Evolutionary conservation across 768 basidiomycete genomes (phyloP), one percentile per base, ranked within the genome.

Genomic region (Xerocomellus intermedius): DNA sequence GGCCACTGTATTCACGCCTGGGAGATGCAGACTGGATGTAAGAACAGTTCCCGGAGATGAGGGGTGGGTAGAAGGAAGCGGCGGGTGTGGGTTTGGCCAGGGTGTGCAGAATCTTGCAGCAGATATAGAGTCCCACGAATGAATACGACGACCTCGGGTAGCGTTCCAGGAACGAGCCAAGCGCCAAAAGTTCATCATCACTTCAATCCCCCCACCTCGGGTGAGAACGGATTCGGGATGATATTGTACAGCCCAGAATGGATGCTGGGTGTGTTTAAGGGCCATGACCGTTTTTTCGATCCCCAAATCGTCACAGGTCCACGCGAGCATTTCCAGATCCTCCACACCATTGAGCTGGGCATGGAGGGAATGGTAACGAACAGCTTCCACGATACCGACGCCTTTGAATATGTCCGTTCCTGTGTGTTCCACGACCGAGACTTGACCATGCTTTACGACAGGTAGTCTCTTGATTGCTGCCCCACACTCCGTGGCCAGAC

Each of bases 211-310:
- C 7, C 86, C 87, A 3, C 79, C 81, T 41, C 76, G 73, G 2
- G 90, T 93, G 60, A 87, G 79, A 4, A 88, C 82, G 5, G 91
- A 93, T 66, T 93, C 91, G 7, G 91, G 91, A 66, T 94, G 91
- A 67, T 93, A 94, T 64, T 94, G 91, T 22, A 94, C 91, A 4
- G 87, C 90, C 86, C 88, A 93, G 64, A 91, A 89, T 5, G 91
- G 91, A 56, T 77, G 79, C 22, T 61, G 69, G 47, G 59, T 75
- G 66, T 94, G 91, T 58, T 78, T 80, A 26, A 81, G 72, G 38
- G 84, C 89, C 91, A 94, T 93, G 43, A 90, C 75, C 21, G 91
- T 84, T 42, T 62, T 75, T 7, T 86, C 87, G 56, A 89, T 84
- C 50, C 85, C 87, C 22, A 73, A 73, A 22, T 75, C 82, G 59